Evolutionary conservation across 345 rosid species (phyloP).

Genomic region (Bruguiera sexangula): DNA sequence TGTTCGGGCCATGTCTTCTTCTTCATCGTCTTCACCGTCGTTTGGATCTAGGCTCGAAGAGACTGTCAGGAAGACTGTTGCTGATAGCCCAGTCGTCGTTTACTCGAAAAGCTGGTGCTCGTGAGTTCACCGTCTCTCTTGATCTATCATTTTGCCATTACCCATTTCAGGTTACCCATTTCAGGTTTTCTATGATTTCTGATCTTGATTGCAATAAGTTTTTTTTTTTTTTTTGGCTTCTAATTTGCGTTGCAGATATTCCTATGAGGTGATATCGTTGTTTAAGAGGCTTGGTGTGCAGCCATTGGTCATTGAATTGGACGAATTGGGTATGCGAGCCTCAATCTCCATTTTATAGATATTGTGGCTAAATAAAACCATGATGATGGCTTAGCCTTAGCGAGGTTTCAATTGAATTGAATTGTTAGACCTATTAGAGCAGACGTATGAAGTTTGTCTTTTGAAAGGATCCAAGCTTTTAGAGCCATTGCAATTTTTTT

Average conservation of each 20-base stretch:
- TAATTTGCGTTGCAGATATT: conserved; percentile 51
- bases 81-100: conserved; percentile 75
- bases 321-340: conserved; percentile 65
- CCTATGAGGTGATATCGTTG: conserved; percentile 85
- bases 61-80: conserved; percentile 58
- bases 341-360: not conserved
- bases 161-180: not conserved
- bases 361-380: not conserved
- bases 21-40: conserved; percentile 41
- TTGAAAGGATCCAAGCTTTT: not conserved
- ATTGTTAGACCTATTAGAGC: no score
- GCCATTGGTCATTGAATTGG: conserved; percentile 84
- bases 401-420: no score
- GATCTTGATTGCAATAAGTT: not conserved
- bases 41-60: conserved; percentile 87
- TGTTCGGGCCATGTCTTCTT: conserved; percentile 41
- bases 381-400: no score
- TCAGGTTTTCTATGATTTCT: not conserved
- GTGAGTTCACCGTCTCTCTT: conserved; percentile 41
- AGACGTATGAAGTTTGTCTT: not conserved
- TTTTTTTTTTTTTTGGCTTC: conserved; percentile 1
- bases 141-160: not conserved
- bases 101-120: conserved; percentile 98
- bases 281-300: conserved; percentile 70
- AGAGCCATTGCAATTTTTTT: not conserved